These are phyloP conservation scores for Torulaspora quercuum DNA, from an alignment of 805 yeast species.

Conservation along the genomic window DNA sequence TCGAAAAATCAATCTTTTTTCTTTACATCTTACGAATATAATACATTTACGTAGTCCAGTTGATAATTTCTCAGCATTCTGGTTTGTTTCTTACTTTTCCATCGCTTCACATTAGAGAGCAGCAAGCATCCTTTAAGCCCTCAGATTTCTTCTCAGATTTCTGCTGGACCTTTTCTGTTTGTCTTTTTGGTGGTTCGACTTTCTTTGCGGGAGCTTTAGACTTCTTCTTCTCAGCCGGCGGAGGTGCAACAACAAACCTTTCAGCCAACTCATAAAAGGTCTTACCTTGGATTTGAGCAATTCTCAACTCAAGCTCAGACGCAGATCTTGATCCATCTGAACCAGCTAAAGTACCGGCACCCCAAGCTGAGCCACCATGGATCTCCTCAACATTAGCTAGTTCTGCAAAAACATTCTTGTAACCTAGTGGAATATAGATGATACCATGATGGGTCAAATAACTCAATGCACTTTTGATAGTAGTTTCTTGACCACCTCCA, in stretches of 20 bases:
- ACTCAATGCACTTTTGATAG: slow-evolving; percentile 56
- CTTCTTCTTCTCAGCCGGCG: slow-evolving; percentile 8
- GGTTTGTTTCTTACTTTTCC: not conserved
- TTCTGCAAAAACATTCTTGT: slow-evolving; percentile 52
- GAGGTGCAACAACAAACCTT: slow-evolving; percentile 28
- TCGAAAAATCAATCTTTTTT: no score
- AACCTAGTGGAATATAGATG: slow-evolving; percentile 74
- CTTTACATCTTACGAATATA: slow-evolving; percentile 1
- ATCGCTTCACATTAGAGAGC: slow-evolving; percentile 15
- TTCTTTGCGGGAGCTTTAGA: slow-evolving; percentile 4
- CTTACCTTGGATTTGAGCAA: slow-evolving; percentile 67
- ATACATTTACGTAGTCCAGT: slow-evolving; percentile 4
- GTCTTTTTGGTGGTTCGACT: slow-evolving; percentile 5
- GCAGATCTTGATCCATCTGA: slow-evolving; percentile 74
- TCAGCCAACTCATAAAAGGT: slow-evolving; percentile 50
- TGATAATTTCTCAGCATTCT: not conserved
- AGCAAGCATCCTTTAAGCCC: slow-evolving; percentile 10
- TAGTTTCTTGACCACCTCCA: slow-evolving; percentile 78
- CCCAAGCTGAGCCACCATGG: slow-evolving; percentile 86
- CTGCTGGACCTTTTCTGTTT: slow-evolving; percentile 8
- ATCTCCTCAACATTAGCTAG: slow-evolving; percentile 57
- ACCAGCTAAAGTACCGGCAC: slow-evolving; percentile 77
- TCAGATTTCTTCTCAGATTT: slow-evolving; percentile 9
- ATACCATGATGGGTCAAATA: slow-evolving; percentile 73
- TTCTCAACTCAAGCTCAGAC: slow-evolving; percentile 55